phyloP scores from a whole-genome alignment of 2,329 filamentous ascomycete genomes.

The Fusarium globosum region DNA sequence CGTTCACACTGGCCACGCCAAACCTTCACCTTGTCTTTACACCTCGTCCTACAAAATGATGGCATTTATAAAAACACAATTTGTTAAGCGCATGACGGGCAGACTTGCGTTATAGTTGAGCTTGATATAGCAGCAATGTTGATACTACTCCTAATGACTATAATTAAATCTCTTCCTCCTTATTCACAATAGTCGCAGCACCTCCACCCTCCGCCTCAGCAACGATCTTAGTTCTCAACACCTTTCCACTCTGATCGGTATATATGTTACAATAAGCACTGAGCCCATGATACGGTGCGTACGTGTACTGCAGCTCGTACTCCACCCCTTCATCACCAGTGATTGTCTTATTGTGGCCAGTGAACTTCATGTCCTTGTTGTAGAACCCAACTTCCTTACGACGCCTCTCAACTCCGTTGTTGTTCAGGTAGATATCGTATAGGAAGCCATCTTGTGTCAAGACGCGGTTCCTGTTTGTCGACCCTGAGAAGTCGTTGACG shows the following conservation, averaged over 20 bases:
- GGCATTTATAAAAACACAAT: not conserved
- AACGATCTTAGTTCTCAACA: slow-evolving; percentile 25
- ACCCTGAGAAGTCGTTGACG: slow-evolving; percentile 28
- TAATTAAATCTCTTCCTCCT: slow-evolving; percentile 7
- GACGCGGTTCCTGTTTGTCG: slow-evolving; percentile 21
- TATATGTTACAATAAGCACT: slow-evolving; percentile 26
- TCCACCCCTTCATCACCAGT: not conserved
- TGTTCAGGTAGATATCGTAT: slow-evolving; percentile 25
- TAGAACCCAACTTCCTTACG: slow-evolving; percentile 28
- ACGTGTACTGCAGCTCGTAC: slow-evolving; percentile 26
- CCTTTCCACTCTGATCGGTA: slow-evolving; percentile 19
- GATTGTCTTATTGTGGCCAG: slow-evolving; percentile 20
- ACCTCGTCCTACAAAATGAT: not conserved
- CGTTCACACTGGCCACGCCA: not conserved
- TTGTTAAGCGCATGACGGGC: no score
- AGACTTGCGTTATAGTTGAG: not conserved
- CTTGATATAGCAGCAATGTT: no score
- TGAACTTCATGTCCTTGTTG: slow-evolving; percentile 29
- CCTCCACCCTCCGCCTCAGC: slow-evolving; percentile 27
- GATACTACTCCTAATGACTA: no score
- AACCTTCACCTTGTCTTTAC: not conserved
- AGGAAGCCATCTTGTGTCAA: slow-evolving; percentile 25
- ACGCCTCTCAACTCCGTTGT: slow-evolving; percentile 19
- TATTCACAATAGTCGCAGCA: slow-evolving; percentile 23
- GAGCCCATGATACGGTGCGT: slow-evolving; percentile 20